Conservation (phyloP, 179 eudicot species). For the Spergularia azorica region DNA sequence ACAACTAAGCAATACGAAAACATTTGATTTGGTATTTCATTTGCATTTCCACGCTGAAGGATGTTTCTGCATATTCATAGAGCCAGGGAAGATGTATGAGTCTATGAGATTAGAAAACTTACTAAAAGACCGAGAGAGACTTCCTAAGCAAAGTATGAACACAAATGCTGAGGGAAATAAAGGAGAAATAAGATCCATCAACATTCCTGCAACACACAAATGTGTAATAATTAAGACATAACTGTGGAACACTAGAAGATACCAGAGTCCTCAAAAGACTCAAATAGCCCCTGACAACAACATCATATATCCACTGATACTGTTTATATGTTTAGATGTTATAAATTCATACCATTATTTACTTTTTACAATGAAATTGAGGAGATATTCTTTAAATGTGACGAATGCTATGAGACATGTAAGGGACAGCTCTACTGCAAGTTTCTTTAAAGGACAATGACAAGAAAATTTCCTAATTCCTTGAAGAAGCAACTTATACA, state of each 20-base stretch:
- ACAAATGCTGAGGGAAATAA: constrained; percentile 95
- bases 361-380: background rate
- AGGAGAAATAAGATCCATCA: constrained; percentile 98
- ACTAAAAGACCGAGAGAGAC: constrained; percentile 97
- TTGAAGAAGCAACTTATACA: background rate
- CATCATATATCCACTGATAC: background rate
- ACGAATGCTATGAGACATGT: too few species aligned
- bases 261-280: background rate
- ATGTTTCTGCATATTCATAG: background rate
- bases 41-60: background rate
- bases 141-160: constrained; percentile 90
- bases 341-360: background rate
- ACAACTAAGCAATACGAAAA: background rate
- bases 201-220: constrained; percentile 72
- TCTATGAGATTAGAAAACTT: constrained; percentile 40
- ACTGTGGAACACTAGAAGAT: background rate
- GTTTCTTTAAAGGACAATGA: background rate
- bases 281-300: background rate
- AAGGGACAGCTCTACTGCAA: too few species aligned
- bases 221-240: constrained; percentile 11
- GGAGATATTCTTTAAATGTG: background rate
- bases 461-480: background rate
- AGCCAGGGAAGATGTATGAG: background rate
- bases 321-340: background rate
- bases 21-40: background rate